phyloP scores from a whole-genome alignment of 2,329 filamentous ascomycete species.

The Delphinella strobiligena region DNA sequence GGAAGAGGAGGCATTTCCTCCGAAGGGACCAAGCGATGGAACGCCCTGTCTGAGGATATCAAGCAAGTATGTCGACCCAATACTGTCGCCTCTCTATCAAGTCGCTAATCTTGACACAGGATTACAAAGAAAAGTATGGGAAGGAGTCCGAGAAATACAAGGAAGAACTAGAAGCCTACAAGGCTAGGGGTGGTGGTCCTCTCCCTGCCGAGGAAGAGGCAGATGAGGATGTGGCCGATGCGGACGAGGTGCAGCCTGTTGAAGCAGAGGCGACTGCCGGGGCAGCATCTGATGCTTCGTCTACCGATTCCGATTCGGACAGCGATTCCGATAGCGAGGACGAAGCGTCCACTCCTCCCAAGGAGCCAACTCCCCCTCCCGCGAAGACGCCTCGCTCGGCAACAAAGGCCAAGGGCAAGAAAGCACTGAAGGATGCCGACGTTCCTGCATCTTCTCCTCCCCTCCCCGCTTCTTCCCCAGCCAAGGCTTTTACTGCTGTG shows the following conservation, averaged over 20 bases:
- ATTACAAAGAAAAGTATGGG: conserved; percentile 47
- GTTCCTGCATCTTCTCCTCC: conserved; percentile 15
- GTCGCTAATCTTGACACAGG: conserved; percentile 19
- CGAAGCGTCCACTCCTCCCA: conserved; percentile 19
- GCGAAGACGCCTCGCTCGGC: conserved; percentile 17
- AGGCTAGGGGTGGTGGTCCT: conserved; percentile 32
- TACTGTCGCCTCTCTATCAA: not conserved
- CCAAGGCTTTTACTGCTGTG: conserved; percentile 11
- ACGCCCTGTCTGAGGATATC: conserved; percentile 59
- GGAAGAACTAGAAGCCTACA: conserved; percentile 43
- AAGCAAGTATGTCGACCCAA: conserved; percentile 45
- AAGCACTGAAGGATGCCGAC: conserved; percentile 18
- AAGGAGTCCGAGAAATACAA: conserved; percentile 45
- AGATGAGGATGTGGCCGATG: conserved; percentile 22
- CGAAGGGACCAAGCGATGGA: conserved; percentile 79
- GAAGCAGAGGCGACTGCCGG: conserved; percentile 9
- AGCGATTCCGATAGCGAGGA: conserved; percentile 22
- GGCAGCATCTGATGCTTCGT: conserved; percentile 12
- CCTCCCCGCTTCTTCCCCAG: conserved; percentile 11
- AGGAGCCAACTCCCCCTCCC: conserved; percentile 21
- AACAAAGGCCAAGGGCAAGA: conserved; percentile 14
- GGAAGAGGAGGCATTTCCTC: conserved; percentile 63
- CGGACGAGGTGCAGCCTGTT: conserved; percentile 17
- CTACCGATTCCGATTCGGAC: conserved; percentile 11
- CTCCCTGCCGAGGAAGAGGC: conserved; percentile 28